Evolutionary conservation across 805 yeast species (phyloP), one percentile per base, ranked within the genome.

Genomic region (Kluyveromyces starmeri): DNA sequence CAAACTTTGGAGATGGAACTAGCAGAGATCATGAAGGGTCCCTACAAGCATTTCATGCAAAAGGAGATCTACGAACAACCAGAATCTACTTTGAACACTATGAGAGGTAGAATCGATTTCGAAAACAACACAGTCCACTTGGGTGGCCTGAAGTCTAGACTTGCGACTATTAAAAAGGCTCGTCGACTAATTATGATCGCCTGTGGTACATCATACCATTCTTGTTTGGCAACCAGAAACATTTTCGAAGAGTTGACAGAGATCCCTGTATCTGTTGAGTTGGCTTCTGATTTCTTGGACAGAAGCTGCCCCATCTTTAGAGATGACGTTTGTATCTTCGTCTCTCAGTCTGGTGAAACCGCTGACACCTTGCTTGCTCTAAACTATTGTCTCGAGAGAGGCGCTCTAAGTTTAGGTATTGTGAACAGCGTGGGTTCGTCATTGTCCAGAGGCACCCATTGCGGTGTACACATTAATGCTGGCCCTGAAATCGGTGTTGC

Each of bases 401-500:
- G 97, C 49, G 96, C 98, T 21, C 70, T 94, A 46, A 86, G 96
- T 19, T 92, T 92, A 38, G 99, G 99, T 65, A 83, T 92, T 53
- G 98, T 92, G 43, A 92, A 92, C 70, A 74, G 88, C 47, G 99
- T 92, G 27, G 99, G 99, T 54, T 92, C 98, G 4, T 77, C 92
- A 27, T 85, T 92, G 61, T 89, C 97, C 5, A 79, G 99, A 65
- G 86, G 78, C 55, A 92, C 99, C 15, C 95, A 88, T 63, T 92
- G 98, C 70, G 99, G 99, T 75, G 96, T 92, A 38, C 99, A 92
- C 61, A 88, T 92, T 59, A 92, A 92, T 58, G 98, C 98, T 32
- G 99, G 99, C 46, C 98, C 98, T 29, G 99, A 92, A 65, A 92
- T 92, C 45, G 97, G 98, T 62, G 99, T 92, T 48, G 99, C 99